Percentiles rank a stretch among this genome's conserved stretches.
These are phyloP conservation scores for Apiotrichum domesticum DNA, from an alignment of 1,284 basidiomycete species.

Conservation along the genomic window DNA sequence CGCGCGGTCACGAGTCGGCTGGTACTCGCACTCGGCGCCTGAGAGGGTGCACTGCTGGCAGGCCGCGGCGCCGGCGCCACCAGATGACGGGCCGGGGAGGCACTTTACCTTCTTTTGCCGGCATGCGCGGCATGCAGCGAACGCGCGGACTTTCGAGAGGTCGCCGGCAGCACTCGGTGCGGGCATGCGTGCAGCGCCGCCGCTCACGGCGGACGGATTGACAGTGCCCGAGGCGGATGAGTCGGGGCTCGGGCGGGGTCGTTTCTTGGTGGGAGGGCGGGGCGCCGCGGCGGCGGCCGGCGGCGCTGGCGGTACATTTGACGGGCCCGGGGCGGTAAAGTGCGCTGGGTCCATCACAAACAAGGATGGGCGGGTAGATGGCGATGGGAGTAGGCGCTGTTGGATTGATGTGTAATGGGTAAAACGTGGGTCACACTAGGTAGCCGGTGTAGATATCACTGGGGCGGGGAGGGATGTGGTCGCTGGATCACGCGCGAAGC, in stretches of 20 bases:
- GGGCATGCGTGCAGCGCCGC: background rate
- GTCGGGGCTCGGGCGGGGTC: background rate
- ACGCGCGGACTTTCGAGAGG: conserved; percentile 35
- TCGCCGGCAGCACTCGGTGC: conserved; percentile 13
- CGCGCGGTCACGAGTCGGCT: conserved; percentile 41
- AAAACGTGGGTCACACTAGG: too few species aligned
- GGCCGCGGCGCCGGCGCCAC: conserved; percentile 13
- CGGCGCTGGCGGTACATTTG: too few species aligned
- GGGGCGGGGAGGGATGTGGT: too few species aligned
- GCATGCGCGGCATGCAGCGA: conserved; percentile 39
- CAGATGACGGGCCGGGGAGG: conserved; percentile 24
- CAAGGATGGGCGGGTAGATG: too few species aligned
- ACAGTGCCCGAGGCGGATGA: background rate
- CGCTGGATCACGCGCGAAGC: too few species aligned
- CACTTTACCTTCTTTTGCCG: conserved; percentile 43
- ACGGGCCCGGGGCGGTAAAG: background rate
- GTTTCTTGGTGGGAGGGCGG: background rate
- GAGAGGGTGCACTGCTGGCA: conserved; percentile 40
- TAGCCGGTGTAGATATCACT: too few species aligned
- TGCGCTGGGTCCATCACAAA: background rate
- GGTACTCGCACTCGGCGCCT: conserved; percentile 39
- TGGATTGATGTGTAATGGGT: too few species aligned
- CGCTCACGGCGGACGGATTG: background rate
- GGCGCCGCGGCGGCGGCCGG: background rate
- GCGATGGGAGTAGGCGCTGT: too few species aligned